phyloP scores from a whole-genome alignment of 805 yeast species.

The Metschnikowia matae region DNA sequence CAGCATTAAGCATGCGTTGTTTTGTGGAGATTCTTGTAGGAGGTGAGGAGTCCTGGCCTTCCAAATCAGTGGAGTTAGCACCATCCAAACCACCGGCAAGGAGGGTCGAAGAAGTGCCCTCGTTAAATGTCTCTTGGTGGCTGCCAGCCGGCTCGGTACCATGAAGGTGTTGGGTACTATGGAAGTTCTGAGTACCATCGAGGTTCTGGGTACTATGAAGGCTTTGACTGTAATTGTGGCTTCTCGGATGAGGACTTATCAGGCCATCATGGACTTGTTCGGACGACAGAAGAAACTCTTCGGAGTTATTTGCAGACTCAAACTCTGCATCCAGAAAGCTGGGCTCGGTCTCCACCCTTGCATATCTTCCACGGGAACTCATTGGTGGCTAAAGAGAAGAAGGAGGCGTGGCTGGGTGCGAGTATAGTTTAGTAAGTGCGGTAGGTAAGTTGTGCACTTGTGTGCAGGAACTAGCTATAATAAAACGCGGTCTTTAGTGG shows the following conservation, averaged over 20 bases:
- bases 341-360: slow-evolving; percentile 1
- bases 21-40: slow-evolving; percentile 22
- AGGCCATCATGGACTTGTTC: not conserved
- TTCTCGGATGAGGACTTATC: too few species aligned
- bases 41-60: slow-evolving; percentile 21
- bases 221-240: not conserved
- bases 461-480: not conserved
- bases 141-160: not conserved
- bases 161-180: too few species aligned
- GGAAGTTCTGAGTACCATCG: too few species aligned
- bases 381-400: slow-evolving; percentile 1
- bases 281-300: not conserved
- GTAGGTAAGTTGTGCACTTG: not conserved
- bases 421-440: not conserved
- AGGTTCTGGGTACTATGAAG: not conserved
- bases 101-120: slow-evolving; percentile 17
- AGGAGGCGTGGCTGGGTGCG: slow-evolving; percentile 1
- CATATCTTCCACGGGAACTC: slow-evolving; percentile 4
- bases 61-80: slow-evolving; percentile 24
- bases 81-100: not conserved
- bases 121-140: slow-evolving; percentile 12
- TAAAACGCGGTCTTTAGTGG: not conserved
- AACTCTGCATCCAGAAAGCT: not conserved
- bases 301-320: not conserved
- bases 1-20: slow-evolving; percentile 29